These are phyloP conservation scores for Spathaspora arborariae DNA, from an alignment of 805 yeast species.

Conservation along the genomic window DNA sequence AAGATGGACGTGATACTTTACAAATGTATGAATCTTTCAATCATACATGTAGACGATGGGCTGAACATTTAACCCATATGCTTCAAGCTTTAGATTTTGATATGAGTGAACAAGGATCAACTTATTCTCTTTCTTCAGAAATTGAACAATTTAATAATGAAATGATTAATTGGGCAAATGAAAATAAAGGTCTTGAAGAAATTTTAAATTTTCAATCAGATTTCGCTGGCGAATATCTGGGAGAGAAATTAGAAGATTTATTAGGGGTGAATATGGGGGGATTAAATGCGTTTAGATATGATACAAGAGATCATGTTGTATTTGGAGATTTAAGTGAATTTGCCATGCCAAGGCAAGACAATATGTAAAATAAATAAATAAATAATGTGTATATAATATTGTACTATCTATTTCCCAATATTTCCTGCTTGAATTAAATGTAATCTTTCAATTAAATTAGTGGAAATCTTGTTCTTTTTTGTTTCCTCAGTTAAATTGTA, in stretches of 20 bases:
- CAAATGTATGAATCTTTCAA: neutral
- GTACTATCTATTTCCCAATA: neutral
- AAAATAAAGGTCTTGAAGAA: constrained; percentile 6
- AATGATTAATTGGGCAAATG: constrained; percentile 4
- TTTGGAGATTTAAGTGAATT: neutral
- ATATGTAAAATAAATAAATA: neutral
- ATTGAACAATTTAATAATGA: constrained; percentile 5
- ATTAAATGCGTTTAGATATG: constrained; percentile 4
- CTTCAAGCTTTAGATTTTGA: constrained; percentile 2
- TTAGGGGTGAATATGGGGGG: neutral
- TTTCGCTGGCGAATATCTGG: neutral
- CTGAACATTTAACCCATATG: constrained; percentile 3
- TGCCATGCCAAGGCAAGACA: neutral
- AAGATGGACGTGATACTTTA: constrained; percentile 1
- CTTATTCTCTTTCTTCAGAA: neutral
- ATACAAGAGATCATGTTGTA: constrained; percentile 3
- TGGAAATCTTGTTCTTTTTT: neutral
- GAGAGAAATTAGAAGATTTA: neutral
- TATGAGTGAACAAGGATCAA: neutral
- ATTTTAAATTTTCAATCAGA: constrained; percentile 4
- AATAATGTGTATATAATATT: neutral
- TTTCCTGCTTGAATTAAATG: neutral
- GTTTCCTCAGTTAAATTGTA: constrained; percentile 11
- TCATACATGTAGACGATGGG: constrained; percentile 4
- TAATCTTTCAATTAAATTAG: neutral